Evolutionary conservation across 2,329 filamentous ascomycete genomes (phyloP).

Genomic region (Xylariaceae sp.): DNA sequence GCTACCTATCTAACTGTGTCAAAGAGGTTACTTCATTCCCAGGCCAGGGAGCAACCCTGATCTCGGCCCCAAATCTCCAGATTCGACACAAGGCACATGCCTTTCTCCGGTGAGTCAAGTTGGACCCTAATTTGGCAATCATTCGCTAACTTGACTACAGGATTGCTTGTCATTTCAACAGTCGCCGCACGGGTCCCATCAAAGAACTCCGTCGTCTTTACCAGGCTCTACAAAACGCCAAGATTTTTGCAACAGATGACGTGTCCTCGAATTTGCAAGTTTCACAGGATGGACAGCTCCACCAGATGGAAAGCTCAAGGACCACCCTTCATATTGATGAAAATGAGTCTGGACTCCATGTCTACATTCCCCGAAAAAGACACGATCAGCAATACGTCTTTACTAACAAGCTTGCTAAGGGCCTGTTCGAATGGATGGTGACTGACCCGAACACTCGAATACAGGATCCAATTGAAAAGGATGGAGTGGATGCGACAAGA

Average conservation of each 20-base stretch:
- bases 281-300: constrained; percentile 4
- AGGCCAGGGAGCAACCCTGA: constrained; percentile 7
- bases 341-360: background rate
- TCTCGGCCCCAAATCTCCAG: constrained; percentile 24
- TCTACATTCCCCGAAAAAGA: constrained; percentile 32
- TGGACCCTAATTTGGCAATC: background rate
- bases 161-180: constrained; percentile 28
- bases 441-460: constrained; percentile 14
- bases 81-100: constrained; percentile 30
- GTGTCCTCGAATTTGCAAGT: constrained; percentile 10
- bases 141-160: constrained; percentile 14
- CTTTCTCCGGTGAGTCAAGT: constrained; percentile 28
- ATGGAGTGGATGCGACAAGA: constrained; percentile 11
- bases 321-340: constrained; percentile 30
- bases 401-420: constrained; percentile 23
- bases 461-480: background rate
- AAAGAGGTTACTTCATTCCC: constrained; percentile 32
- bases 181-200: constrained; percentile 16
- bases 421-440: constrained; percentile 35
- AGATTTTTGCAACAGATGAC: constrained; percentile 28
- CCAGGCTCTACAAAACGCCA: constrained; percentile 16
- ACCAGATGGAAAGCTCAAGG: constrained; percentile 5
- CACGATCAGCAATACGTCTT: constrained; percentile 29
- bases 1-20: constrained; percentile 32
- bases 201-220: constrained; percentile 20